Evolutionary conservation across 139 green algal genomes (phyloP), one percentile per base, ranked within the genome.

Genomic region (Prasinococcaceae sp.): DNA sequence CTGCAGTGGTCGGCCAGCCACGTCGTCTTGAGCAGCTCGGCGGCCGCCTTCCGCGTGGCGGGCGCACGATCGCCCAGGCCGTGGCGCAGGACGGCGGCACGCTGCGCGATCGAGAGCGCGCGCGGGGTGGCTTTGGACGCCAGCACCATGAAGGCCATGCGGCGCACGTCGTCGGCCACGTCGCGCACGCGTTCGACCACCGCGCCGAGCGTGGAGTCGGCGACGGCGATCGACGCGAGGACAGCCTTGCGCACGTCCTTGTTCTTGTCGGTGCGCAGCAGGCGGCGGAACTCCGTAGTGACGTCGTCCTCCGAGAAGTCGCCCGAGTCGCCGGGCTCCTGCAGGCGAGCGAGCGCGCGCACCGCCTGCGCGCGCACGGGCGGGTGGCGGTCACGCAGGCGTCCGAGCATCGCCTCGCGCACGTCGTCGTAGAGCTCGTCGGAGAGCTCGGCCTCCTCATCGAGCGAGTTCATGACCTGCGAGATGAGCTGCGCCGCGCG

Each of bases 181-280:
- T 85, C 78, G 1, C 55, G 55, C 2, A 68, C 76, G 32, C 76
- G 61, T 5, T 72, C 63, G 4, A 84, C 2, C 1, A 81, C 47
- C n/a, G 36, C 36, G 2, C 46, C 20, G 26, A 74, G 38, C 4
- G 72, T 77, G 30, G n/a, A 33, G 2, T 47, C 27, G 30, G 41
- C 70, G 22, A 55, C 49, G 1, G 68, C 62, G 44, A 86, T 38
- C 2, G 71, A 68, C 20, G 48, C 55, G 10, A 86, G 43, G 10
- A 78, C 61, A 1, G 60, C 59, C 53, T 79, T 82, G 2, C 78
- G 60, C 46, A 83, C 74, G 39, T 79, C 76, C 54, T 77, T 80
- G 60, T 70, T 80, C 22, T 66, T 79, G 16, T 85, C 78, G 2
- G 16, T 28, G 2, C 29, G 26, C n/a, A 84, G 54, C 37, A 83